Conservation (phyloP, 768 basidiomycete species). For the Podaxis carcinomalis region DNA sequence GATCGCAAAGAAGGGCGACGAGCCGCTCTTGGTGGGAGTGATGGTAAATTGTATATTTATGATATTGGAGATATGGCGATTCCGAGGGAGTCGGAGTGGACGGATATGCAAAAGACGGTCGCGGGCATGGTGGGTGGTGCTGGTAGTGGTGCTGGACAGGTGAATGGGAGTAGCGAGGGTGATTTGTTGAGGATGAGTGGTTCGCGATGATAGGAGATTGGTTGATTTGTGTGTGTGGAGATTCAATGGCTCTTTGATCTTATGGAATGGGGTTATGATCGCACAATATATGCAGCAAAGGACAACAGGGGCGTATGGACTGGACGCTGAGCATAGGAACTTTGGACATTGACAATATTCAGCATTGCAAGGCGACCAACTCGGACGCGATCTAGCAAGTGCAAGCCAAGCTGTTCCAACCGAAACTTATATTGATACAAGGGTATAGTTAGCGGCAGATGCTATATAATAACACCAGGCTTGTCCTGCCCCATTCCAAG, state of each 20-base stretch:
- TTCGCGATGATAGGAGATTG: constrained; percentile 21
- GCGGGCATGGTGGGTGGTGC: constrained; percentile 62
- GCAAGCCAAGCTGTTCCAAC: too few relatives aligned
- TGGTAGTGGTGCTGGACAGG: constrained; percentile 22
- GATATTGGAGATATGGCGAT: constrained; percentile 90
- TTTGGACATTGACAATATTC: too few relatives aligned
- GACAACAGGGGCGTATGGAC: too few relatives aligned
- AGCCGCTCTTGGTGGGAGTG: constrained; percentile 86
- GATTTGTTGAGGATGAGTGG: constrained; percentile 25
- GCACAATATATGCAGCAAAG: too few relatives aligned
- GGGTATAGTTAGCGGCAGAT: too few relatives aligned
- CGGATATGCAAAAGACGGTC: constrained; percentile 84
- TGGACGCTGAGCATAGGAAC: too few relatives aligned
- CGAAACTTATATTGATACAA: too few relatives aligned
- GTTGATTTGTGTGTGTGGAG: neutral
- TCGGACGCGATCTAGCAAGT: too few relatives aligned
- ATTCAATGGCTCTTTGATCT: neutral
- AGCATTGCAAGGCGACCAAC: too few relatives aligned
- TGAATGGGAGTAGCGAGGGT: constrained; percentile 33
- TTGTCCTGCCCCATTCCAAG: too few relatives aligned
- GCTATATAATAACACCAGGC: too few relatives aligned
- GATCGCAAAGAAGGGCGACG: constrained; percentile 90
- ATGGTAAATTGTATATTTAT: constrained; percentile 90
- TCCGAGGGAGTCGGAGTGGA: constrained; percentile 91
- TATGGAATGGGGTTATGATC: neutral